These are phyloP conservation scores for Colletotrichum gloeosporioides DNA, from an alignment of 2,329 filamentous ascomycete species.

Conservation along the genomic window DNA sequence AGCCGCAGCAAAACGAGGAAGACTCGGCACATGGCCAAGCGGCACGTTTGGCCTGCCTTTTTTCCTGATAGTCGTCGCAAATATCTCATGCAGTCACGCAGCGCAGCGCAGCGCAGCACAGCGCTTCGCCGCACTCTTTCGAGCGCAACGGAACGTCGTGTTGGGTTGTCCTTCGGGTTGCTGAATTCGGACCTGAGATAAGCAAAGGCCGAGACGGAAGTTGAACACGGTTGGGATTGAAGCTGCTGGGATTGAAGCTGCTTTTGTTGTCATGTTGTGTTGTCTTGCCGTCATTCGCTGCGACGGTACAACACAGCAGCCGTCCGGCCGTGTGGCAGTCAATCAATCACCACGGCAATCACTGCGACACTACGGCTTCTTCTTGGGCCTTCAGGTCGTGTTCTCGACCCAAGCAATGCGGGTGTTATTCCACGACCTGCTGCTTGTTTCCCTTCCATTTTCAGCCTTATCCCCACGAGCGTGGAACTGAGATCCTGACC, in stretches of 20 bases:
- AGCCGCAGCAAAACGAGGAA: neutral
- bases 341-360: constrained; percentile 12
- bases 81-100: neutral
- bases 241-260: neutral
- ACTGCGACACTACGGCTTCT: neutral
- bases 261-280: constrained; percentile 10
- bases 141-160: neutral
- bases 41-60: neutral
- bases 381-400: neutral
- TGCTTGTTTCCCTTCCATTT: neutral
- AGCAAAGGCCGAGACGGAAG: neutral
- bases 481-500: neutral
- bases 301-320: neutral
- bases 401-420: neutral
- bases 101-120: neutral
- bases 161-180: neutral
- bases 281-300: constrained; percentile 16
- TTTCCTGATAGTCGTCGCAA: neutral
- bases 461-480: constrained; percentile 3
- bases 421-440: neutral
- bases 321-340: neutral
- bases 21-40: neutral
- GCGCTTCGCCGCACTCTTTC: neutral
- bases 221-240: neutral
- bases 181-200: neutral